These are phyloP conservation scores for Neovahlkampfia damariscottae DNA, from an alignment of 78 protist species.

Conservation along the genomic window DNA sequence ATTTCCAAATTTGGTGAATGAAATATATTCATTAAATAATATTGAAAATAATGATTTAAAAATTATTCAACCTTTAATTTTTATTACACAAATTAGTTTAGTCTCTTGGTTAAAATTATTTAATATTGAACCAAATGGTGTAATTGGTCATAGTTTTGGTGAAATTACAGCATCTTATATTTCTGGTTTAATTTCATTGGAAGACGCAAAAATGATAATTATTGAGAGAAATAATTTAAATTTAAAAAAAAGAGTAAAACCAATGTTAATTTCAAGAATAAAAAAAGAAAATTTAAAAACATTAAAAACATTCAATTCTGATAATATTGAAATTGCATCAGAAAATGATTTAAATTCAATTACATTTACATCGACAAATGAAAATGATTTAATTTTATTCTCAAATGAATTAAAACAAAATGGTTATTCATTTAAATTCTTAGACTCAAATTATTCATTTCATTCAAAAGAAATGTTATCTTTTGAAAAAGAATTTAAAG, in stretches of 20 bases:
- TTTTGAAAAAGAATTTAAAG: background rate
- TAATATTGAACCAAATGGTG: background rate
- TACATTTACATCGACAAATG: no score
- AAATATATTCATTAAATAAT: no score
- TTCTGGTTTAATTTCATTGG: background rate
- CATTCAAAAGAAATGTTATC: background rate
- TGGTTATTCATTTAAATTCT: background rate
- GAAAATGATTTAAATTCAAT: background rate
- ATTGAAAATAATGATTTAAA: background rate
- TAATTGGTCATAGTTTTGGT: slow-evolving; percentile 21
- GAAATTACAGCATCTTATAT: slow-evolving; percentile 16
- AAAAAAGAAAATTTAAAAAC: background rate
- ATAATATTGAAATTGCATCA: background rate
- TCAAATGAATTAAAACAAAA: no score
- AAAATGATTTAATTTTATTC: no score
- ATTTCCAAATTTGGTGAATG: no score
- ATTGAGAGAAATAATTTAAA: background rate
- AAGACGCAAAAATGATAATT: slow-evolving; percentile 5
- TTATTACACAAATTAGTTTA: background rate
- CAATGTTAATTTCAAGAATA: background rate
- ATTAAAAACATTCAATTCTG: background rate
- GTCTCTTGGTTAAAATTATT: no score
- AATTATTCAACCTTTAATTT: background rate
- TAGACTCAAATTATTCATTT: background rate
- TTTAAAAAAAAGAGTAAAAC: background rate